Conservation (phyloP, 306 rosid species). For the Prinsepia uniflora region DNA sequence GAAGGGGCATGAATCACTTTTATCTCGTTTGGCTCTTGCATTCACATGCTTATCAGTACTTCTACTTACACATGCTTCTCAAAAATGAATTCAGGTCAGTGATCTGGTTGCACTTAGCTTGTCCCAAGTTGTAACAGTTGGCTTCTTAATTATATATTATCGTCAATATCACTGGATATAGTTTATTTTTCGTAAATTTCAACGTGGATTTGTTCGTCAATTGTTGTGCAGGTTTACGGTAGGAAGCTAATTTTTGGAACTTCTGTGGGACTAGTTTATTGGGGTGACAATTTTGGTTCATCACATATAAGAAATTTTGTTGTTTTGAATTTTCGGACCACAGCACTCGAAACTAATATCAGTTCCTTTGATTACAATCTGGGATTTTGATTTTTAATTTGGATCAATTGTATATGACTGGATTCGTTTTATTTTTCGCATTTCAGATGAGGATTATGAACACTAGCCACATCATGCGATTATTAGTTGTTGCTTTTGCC, state of each 20-base stretch:
- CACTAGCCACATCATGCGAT: not conserved
- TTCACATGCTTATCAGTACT: conserved; percentile 21
- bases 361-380: conserved; percentile 32
- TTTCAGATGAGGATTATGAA: conserved; percentile 16
- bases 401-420: conserved; percentile 56
- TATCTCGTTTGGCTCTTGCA: conserved; percentile 31
- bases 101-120: conserved; percentile 11
- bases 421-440: conserved; percentile 17
- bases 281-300: conserved; percentile 48
- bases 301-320: conserved; percentile 49
- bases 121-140: not conserved
- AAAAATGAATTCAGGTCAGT: conserved; percentile 40
- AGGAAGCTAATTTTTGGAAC: conserved; percentile 26
- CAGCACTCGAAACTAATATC: conserved; percentile 28
- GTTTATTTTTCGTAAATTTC: not conserved
- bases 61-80: conserved; percentile 25
- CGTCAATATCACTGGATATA: not conserved
- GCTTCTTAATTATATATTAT: not conserved
- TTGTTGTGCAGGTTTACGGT: conserved; percentile 41
- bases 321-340: conserved; percentile 37
- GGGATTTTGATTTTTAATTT: conserved; percentile 47
- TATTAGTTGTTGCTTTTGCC: not conserved
- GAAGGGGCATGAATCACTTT: conserved; percentile 22
- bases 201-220: not conserved
- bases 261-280: conserved; percentile 29